phyloP scores from a whole-genome alignment of 2,329 filamentous ascomycete species.

The Neurospora sp. region DNA sequence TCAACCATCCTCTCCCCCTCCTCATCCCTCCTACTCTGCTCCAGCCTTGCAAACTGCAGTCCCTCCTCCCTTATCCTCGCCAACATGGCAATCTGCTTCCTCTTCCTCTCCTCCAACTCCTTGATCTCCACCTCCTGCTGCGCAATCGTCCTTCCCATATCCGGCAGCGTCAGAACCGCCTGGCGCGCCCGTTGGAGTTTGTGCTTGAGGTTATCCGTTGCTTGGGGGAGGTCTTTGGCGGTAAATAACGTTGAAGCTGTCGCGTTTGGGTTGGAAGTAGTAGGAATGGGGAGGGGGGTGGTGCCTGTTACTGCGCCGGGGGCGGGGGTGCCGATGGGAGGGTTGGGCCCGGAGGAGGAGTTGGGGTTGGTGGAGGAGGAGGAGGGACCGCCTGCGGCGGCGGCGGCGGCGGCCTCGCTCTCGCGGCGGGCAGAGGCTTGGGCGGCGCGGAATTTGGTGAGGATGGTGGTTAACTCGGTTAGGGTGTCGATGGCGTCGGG shows the following conservation, averaged over 20 bases:
- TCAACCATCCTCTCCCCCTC: slow-evolving; percentile 20
- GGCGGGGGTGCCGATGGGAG: slow-evolving; percentile 17
- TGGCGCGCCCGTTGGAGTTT: slow-evolving; percentile 70
- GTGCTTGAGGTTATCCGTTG: slow-evolving; percentile 70
- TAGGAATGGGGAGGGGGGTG: slow-evolving; percentile 18
- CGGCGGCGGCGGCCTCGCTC: slow-evolving; percentile 27
- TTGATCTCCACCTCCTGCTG: slow-evolving; percentile 65
- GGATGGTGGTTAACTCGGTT: slow-evolving; percentile 68
- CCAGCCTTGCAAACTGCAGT: slow-evolving; percentile 26
- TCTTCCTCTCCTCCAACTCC: slow-evolving; percentile 54
- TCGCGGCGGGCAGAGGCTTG: slow-evolving; percentile 26
- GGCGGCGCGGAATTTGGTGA: slow-evolving; percentile 58
- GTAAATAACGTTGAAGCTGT: slow-evolving; percentile 26
- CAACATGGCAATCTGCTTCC: slow-evolving; percentile 51
- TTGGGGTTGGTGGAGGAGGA: neutral
- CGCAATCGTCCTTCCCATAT: slow-evolving; percentile 54
- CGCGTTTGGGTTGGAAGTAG: slow-evolving; percentile 18
- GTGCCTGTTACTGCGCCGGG: slow-evolving; percentile 17
- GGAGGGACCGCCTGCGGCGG: no score
- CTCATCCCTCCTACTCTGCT: slow-evolving; percentile 18
- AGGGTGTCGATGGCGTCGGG: slow-evolving; percentile 80
- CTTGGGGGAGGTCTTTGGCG: slow-evolving; percentile 68
- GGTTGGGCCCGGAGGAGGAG: slow-evolving; percentile 3
- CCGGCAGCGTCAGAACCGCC: slow-evolving; percentile 56
- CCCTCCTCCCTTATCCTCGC: slow-evolving; percentile 43